phyloP scores from a whole-genome alignment of 257 asterid species.

The Ophiorrhiza pumila region DNA sequence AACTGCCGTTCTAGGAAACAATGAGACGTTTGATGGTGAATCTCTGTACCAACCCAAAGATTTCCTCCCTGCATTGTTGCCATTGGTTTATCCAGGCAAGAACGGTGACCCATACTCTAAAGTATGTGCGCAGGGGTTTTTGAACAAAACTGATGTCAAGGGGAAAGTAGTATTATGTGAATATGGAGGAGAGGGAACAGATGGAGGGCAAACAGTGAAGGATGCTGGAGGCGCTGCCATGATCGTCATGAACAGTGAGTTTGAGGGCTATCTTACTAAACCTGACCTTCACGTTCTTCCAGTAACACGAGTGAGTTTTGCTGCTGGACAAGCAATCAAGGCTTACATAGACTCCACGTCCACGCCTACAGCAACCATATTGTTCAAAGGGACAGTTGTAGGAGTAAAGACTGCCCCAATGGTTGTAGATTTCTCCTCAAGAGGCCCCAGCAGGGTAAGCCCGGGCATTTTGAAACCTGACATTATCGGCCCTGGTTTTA shows the following conservation, averaged over 20 bases:
- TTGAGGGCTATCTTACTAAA: slow-evolving; percentile 10
- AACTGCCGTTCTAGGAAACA: slow-evolving; percentile 23
- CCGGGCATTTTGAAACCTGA: slow-evolving; percentile 29
- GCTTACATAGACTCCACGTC: slow-evolving; percentile 24
- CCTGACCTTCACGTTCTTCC: slow-evolving; percentile 21
- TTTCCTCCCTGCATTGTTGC: slow-evolving; percentile 7
- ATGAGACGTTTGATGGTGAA: slow-evolving; percentile 10
- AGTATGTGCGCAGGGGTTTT: neutral
- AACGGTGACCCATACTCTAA: neutral
- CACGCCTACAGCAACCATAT: slow-evolving; percentile 20
- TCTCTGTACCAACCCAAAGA: slow-evolving; percentile 20
- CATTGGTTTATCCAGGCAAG: slow-evolving; percentile 17
- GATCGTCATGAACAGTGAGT: slow-evolving; percentile 16
- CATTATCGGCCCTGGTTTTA: slow-evolving; percentile 24
- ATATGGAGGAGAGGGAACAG: slow-evolving; percentile 7
- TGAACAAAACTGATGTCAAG: slow-evolving; percentile 6
- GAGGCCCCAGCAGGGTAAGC: slow-evolving; percentile 24
- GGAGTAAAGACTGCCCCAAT: slow-evolving; percentile 27
- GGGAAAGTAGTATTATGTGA: slow-evolving; percentile 27
- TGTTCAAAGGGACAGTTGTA: slow-evolving; percentile 25
- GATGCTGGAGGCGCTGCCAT: slow-evolving; percentile 28
- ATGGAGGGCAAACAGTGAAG: slow-evolving; percentile 21
- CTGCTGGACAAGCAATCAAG: slow-evolving; percentile 16
- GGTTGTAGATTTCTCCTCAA: slow-evolving; percentile 26
- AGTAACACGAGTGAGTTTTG: slow-evolving; percentile 12